These are phyloP conservation scores for Cystobasidium slooffiae DNA, from an alignment of 1,284 basidiomycete species.

Conservation along the genomic window DNA sequence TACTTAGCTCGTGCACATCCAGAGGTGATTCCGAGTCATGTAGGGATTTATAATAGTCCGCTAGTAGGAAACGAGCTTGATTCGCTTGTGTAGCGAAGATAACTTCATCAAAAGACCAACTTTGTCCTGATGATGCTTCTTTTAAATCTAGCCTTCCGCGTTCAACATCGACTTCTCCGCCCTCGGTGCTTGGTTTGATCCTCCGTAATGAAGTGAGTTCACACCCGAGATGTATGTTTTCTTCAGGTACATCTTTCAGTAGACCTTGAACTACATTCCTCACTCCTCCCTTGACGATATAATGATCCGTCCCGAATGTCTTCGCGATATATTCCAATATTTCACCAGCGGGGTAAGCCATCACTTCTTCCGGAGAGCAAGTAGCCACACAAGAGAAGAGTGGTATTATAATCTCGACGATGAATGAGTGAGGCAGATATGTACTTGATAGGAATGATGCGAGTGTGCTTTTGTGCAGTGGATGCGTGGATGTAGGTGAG, in stretches of 20 bases:
- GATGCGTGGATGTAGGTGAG: slow-evolving; percentile 1
- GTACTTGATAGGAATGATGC: slow-evolving; percentile 12
- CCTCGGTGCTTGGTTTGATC: not conserved
- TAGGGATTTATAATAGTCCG: slow-evolving; percentile 8
- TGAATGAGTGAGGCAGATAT: slow-evolving; percentile 23
- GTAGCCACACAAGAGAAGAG: slow-evolving; percentile 44
- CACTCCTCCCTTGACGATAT: slow-evolving; percentile 54
- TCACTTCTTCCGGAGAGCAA: slow-evolving; percentile 34
- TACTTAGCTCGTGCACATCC: not conserved
- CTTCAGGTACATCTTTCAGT: slow-evolving; percentile 27
- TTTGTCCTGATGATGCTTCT: slow-evolving; percentile 41
- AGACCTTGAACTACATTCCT: slow-evolving; percentile 50
- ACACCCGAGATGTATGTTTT: slow-evolving; percentile 38
- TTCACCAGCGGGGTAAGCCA: slow-evolving; percentile 51
- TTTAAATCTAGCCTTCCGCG: slow-evolving; percentile 24
- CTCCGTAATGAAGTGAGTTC: slow-evolving; percentile 37
- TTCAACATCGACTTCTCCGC: not conserved
- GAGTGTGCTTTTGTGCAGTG: slow-evolving; percentile 15
- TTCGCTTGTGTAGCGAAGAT: slow-evolving; percentile 55
- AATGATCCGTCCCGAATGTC: slow-evolving; percentile 53
- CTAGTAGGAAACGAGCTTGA: slow-evolving; percentile 44
- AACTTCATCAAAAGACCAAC: slow-evolving; percentile 51
- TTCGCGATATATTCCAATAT: slow-evolving; percentile 54
- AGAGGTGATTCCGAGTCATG: slow-evolving; percentile 11
- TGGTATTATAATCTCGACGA: slow-evolving; percentile 37